Evolutionary conservation across 2,329 filamentous ascomycete genomes (phyloP), one percentile per base, ranked within the genome.

Genomic region (Penicillium oxalicum): DNA sequence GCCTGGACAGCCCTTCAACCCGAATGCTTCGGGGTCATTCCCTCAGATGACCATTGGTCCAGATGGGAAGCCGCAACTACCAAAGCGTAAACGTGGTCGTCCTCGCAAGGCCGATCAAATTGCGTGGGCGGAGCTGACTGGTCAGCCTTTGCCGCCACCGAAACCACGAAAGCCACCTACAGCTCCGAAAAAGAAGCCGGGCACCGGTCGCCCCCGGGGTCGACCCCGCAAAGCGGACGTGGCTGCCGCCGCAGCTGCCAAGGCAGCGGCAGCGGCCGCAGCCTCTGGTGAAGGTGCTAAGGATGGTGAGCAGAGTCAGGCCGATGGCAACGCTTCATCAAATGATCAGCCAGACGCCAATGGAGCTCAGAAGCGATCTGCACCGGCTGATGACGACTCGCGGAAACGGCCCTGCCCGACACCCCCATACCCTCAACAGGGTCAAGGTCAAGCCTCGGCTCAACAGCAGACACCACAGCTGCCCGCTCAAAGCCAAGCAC

Each of bases 221-320:
- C 56, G 65, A 40, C 65, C 65, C 45, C 63, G 63, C 5, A 68
- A 68, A 50, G 63, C 59, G 2, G 64, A 67, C 52, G 55, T 66
- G 26, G 56, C 59, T 4, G 64, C 64, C 4, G 58, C 61, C 13
- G 45, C 58, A 29, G 53, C 58, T 0, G 63, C 59, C 5, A 32
- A 32, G 8, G 64, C 64, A 4, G 58, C 61, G n/a, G 45, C 58
- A 34, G 52, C 57, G 0, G 62, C 59, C 4, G 59, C 54, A 1
- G 59, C 59, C n/a, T 52, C 57, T 5, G 59, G 52, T 0, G 63
- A 61, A 0, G 61, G 54, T 7, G 59, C 60, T 2, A 52, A 53
- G 7, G 51, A 45, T 36, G 56, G 56, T 5, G 61, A 58, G 12
- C 53, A 56, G 13, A 39, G 25, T 9, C 51, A 53, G 25, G 45